Evolutionary conservation across 2,329 filamentous ascomycete genomes (phyloP).

Genomic region (Pseudohalonectria lignicola): DNA sequence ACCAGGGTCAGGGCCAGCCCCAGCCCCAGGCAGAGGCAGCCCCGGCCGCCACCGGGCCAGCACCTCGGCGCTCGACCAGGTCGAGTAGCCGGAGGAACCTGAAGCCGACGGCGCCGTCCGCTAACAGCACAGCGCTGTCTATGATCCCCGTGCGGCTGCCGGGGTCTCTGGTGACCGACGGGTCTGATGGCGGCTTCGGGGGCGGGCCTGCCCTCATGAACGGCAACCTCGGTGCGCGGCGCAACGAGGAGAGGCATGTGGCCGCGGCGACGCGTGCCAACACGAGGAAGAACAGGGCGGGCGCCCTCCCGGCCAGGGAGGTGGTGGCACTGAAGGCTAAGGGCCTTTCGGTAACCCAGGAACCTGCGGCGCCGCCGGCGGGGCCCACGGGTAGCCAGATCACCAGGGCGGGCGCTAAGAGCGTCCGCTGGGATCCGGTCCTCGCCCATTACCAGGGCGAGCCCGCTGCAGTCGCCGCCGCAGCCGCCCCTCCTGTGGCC

Average conservation of each 20-base stretch:
- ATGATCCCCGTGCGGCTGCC: conserved; percentile 19
- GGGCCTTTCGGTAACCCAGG: no score
- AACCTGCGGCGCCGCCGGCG: conserved; percentile 1
- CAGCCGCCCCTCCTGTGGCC: no score
- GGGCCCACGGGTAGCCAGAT: conserved; percentile 4
- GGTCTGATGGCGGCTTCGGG: conserved; percentile 6
- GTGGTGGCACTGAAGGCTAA: conserved; percentile 17
- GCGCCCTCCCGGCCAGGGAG: conserved; percentile 18
- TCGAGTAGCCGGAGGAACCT: conserved; percentile 11
- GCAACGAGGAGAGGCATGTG: conserved; percentile 28
- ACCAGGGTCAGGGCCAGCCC: not conserved
- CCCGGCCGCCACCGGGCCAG: not conserved
- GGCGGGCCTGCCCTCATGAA: no score
- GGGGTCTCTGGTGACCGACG: conserved; percentile 15
- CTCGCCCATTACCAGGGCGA: conserved; percentile 17
- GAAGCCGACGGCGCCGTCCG: conserved; percentile 12
- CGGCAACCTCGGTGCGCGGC: conserved; percentile 11
- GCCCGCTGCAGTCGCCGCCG: not conserved
- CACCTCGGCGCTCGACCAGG: conserved; percentile 13
- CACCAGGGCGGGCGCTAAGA: conserved; percentile 11
- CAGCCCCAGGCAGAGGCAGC: no score
- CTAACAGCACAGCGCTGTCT: conserved; percentile 15
- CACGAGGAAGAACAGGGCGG: conserved; percentile 32
- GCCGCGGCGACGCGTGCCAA: conserved; percentile 29
- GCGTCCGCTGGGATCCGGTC: conserved; percentile 20